Conservation (phyloP, 169 alveolate species). For the Plasmodium gallinaceum region DNA sequence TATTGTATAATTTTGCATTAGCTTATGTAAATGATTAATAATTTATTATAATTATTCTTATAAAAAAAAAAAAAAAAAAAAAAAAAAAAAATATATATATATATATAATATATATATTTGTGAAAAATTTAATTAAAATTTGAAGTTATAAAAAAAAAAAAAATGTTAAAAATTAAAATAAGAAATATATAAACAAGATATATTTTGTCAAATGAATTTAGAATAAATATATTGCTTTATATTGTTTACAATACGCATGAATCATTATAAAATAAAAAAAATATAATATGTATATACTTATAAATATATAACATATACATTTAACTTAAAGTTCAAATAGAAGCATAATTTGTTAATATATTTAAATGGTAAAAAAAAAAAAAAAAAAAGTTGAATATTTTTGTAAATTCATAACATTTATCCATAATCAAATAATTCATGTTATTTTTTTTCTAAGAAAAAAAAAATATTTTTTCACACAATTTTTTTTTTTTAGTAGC, state of each 20-base stretch:
- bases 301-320: no score
- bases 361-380: slow-evolving; percentile 12
- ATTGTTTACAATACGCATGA: background rate
- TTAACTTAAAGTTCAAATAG: slow-evolving; percentile 22
- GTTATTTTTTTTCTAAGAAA: background rate
- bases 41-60: no score
- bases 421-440: slow-evolving; percentile 25
- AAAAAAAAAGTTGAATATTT: slow-evolving; percentile 12
- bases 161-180: slow-evolving; percentile 20
- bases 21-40: no score
- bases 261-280: slow-evolving; percentile 7
- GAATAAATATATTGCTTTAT: slow-evolving; percentile 14
- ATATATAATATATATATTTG: background rate
- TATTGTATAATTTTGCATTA: no score
- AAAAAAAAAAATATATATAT: no score
- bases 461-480: slow-evolving; percentile 9
- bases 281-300: slow-evolving; percentile 13
- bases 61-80: no score
- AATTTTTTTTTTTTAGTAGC: background rate
- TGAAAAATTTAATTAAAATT: slow-evolving; percentile 51
- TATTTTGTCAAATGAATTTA: slow-evolving; percentile 31
- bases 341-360: slow-evolving; percentile 10
- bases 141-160: slow-evolving; percentile 24
- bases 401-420: slow-evolving; percentile 15
- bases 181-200: slow-evolving; percentile 16